phyloP scores from a whole-genome alignment of 2,329 filamentous ascomycete species.

The Trichoderma cornu-damae region DNA sequence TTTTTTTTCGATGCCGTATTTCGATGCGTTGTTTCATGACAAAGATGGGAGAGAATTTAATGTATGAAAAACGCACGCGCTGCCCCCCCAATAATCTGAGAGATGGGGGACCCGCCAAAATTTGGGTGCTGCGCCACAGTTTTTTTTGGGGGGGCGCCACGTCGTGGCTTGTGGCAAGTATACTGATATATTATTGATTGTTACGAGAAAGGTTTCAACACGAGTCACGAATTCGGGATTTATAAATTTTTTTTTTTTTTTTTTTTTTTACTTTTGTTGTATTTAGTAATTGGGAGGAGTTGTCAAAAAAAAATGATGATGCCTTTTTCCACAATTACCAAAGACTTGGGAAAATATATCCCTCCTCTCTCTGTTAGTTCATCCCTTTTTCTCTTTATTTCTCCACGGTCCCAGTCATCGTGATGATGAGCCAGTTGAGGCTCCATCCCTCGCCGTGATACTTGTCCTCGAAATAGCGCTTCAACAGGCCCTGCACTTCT shows the following conservation, averaged over 20 bases:
- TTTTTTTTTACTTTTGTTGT: no score
- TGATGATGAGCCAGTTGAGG: slow-evolving; percentile 26
- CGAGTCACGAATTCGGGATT: no score
- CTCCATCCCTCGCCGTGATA: slow-evolving; percentile 30
- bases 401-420: slow-evolving; percentile 25
- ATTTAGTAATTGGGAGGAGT: no score
- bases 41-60: background rate
- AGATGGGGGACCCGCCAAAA: background rate
- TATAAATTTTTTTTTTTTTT: no score
- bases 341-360: no score
- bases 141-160: background rate
- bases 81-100: no score
- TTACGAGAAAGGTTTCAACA: no score
- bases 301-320: no score
- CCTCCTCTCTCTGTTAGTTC: no score
- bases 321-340: no score
- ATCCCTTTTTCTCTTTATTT: slow-evolving; percentile 7
- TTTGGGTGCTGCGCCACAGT: background rate
- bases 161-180: no score
- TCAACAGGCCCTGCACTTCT: slow-evolving; percentile 36
- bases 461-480: slow-evolving; percentile 37
- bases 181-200: no score
- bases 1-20: background rate
- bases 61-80: background rate
- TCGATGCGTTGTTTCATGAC: slow-evolving; percentile 13